A percentile compares a stretch with the other conserved stretches of the same genome.
Evolutionary conservation across 1,284 basidiomycete species (phyloP).

Genomic region (Papiliotrema flavescens): DNA sequence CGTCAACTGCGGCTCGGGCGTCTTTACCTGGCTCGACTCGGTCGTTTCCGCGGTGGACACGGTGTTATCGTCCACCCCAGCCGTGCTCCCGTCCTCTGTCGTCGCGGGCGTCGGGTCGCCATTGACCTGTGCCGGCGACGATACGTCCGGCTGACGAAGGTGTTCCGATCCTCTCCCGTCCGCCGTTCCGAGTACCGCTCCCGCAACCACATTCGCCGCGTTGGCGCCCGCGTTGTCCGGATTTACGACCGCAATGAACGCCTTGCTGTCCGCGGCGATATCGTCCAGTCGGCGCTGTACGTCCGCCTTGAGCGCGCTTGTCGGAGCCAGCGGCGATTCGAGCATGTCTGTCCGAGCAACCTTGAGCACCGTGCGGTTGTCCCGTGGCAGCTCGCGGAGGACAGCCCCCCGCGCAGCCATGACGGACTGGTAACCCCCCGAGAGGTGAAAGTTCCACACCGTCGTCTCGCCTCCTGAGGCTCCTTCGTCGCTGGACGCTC

Average conservation of each 20-base stretch:
- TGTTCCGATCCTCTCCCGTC: conserved; percentile 1
- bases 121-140: background rate
- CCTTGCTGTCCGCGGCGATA: conserved; percentile 80
- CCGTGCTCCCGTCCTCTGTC: background rate
- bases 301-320: conserved; percentile 78
- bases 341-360: conserved; percentile 89
- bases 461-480: conserved; percentile 11
- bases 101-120: background rate
- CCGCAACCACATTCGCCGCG: conserved; percentile 16
- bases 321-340: conserved; percentile 64
- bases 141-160: too few species aligned
- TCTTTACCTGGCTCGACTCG: background rate
- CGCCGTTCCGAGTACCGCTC: conserved; percentile 30
- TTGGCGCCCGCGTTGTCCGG: conserved; percentile 17
- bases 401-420: conserved; percentile 85
- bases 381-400: conserved; percentile 79
- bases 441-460: conserved; percentile 82
- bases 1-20: background rate
- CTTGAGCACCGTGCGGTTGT: conserved; percentile 81
- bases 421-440: conserved; percentile 87
- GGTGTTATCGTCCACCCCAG: background rate
- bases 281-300: conserved; percentile 85
- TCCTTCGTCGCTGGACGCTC: background rate
- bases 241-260: conserved; percentile 74
- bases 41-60: background rate